These are phyloP conservation scores for Akanthomyces muscarius DNA, from an alignment of 2,329 filamentous ascomycete species.

Conservation along the genomic window DNA sequence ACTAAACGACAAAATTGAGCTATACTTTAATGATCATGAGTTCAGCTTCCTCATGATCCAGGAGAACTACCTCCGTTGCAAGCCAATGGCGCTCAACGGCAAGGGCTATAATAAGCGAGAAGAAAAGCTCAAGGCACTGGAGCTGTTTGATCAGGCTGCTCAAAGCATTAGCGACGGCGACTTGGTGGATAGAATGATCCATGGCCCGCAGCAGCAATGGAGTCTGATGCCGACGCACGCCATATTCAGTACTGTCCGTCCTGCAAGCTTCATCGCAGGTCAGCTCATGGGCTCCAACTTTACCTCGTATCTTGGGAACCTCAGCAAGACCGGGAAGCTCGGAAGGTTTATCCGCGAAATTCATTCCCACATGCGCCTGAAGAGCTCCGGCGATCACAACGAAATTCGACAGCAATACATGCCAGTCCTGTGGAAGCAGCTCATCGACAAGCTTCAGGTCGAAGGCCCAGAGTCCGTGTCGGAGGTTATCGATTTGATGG, in stretches of 20 bases:
- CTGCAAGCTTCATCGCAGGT: conserved; percentile 81
- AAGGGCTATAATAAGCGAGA: conserved; percentile 59
- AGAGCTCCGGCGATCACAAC: conserved; percentile 83
- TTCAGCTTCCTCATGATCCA: conserved; percentile 97
- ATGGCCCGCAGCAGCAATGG: conserved; percentile 97
- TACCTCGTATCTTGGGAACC: conserved; percentile 90
- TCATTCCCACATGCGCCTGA: conserved; percentile 93
- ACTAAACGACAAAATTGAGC: conserved; percentile 94
- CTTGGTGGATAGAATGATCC: conserved; percentile 95
- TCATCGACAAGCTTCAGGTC: conserved; percentile 67
- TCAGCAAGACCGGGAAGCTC: conserved; percentile 79
- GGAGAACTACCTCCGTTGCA: conserved; percentile 90
- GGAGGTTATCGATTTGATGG: conserved; percentile 91
- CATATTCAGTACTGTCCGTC: conserved; percentile 89
- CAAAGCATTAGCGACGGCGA: conserved; percentile 97
- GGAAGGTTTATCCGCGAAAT: conserved; percentile 85
- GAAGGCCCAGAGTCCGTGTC: conserved; percentile 80
- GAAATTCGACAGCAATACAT: conserved; percentile 94
- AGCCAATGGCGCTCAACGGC: conserved; percentile 61
- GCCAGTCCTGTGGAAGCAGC: conserved; percentile 77
- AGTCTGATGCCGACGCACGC: conserved; percentile 96
- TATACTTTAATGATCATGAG: conserved; percentile 99
- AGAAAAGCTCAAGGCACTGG: conserved; percentile 74
- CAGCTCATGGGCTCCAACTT: conserved; percentile 73
- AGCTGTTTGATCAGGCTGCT: conserved; percentile 81